Base-by-base conservation (phyloP, 352 stramenopile species). In the Phytopythium delawarense region DNA sequence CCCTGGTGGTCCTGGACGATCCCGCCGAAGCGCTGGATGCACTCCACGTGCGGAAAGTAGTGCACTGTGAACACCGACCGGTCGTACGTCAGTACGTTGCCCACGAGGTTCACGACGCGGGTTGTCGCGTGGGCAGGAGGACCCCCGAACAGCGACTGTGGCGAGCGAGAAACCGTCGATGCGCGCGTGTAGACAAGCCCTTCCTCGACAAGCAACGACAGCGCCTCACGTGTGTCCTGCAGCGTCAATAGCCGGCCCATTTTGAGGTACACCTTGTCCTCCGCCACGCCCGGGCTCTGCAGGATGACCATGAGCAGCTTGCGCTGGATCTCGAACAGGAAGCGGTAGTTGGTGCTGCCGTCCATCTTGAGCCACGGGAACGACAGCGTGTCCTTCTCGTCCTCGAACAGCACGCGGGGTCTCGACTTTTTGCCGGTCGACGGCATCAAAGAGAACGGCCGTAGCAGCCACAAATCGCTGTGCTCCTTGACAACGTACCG, bases 361-460 rank as follows among this genome's bases (percentile, higher is more conserved):
- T 92, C 76, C 84, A 92, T 94, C 64, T 91, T 91, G 30, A 92
- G 71, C 84, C 84, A 94, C 30, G 84, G 84, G 59, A 82, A 93
- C 32, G 84, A 85, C 11, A 91, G 63, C 46, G 76, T 87, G 53
- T 92, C 76, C 64, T 91, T 91, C 59, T 91, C 81, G n/a, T 70
- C 81, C 69, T 90, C 78, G 46, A 90, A 91, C 0, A 90, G 55
- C 52, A 90, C 74, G 20, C 74, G 74, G 9, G 74, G 66, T 16
- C 28, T 70, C n/a, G 54, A 65, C 37, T 46, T 60, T 25, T 60
- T 67, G 15, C 50, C 55, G 48, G 58, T 23, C 18, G 59, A 72
- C 9, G 67, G 71, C 46, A 83, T 63, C n/a, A 92, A 55, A 21
- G 78, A 82, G 57, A 88, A 91, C 8, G 79, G 76, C 1, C 81